Conservation (phyloP, 352 stramenopile species). For the Aphanomyces cochlioides region DNA sequence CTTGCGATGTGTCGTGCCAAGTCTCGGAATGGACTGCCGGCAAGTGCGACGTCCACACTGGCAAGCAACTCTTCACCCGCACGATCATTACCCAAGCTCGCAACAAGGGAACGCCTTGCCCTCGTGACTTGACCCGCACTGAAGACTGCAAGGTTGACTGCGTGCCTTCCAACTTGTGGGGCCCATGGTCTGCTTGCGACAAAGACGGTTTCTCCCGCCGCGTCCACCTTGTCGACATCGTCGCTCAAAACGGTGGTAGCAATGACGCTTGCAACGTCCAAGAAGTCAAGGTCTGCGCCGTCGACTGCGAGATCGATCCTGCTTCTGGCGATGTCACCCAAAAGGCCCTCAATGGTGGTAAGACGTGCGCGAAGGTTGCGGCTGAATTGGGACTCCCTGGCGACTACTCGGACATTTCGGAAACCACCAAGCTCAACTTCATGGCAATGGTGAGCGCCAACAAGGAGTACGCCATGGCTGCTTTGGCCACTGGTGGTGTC, state of each 20-base stretch:
- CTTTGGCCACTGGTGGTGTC: constrained; percentile 8
- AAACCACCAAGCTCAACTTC: constrained; percentile 5
- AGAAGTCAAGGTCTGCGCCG: constrained; percentile 1
- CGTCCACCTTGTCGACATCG: constrained; percentile 9
- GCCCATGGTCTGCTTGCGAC: not conserved
- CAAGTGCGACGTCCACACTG: constrained; percentile 1
- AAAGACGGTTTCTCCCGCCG: not conserved
- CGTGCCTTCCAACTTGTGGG: not conserved
- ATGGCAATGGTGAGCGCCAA: constrained; percentile 16
- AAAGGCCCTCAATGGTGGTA: constrained; percentile 8
- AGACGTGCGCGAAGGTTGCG: constrained; percentile 4
- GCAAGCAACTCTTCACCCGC: not conserved
- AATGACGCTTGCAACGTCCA: not conserved
- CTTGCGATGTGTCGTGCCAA: constrained; percentile 6
- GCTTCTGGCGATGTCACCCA: not conserved
- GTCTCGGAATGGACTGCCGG: not conserved
- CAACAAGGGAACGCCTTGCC: not conserved
- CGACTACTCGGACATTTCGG: not conserved
- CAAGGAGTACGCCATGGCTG: constrained; percentile 20
- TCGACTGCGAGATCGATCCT: constrained; percentile 19
- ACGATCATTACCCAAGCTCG: not conserved
- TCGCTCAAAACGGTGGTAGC: not conserved
- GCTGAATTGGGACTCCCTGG: not conserved
- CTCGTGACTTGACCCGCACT: not conserved
- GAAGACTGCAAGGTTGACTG: constrained; percentile 3